phyloP scores from a whole-genome alignment of 1,139 yeast genomes.

The Geotrichum candidum region DNA sequence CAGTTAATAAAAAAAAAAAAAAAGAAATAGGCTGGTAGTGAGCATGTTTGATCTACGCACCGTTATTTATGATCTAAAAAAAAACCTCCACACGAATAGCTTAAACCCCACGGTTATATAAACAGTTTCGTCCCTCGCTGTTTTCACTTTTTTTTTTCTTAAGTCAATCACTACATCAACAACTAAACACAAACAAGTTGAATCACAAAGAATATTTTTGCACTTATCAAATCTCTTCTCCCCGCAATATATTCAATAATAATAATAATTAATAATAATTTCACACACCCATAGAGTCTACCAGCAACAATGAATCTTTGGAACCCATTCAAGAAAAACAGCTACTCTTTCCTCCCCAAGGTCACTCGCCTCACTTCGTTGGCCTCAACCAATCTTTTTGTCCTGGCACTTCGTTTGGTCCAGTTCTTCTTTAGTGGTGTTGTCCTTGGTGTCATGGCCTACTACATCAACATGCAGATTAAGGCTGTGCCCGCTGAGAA shows the following conservation, averaged over 20 bases:
- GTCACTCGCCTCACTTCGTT: conserved; percentile 14
- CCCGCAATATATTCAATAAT: neutral
- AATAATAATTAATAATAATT: no score
- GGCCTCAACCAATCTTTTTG: conserved; percentile 31
- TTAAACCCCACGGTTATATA: neutral
- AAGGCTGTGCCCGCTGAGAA: conserved; percentile 13
- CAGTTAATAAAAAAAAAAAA: no score
- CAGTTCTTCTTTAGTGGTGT: conserved; percentile 34
- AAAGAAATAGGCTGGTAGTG: neutral
- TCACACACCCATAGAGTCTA: neutral
- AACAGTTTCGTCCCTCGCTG: neutral
- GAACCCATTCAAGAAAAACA: conserved; percentile 12
- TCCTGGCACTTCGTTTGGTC: conserved; percentile 29
- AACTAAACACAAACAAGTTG: neutral
- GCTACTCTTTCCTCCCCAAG: conserved; percentile 10
- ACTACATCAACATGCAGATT: conserved; percentile 26
- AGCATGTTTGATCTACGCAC: neutral
- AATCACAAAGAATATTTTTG: neutral
- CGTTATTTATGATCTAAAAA: no score
- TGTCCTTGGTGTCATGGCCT: conserved; percentile 30
- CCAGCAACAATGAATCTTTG: neutral
- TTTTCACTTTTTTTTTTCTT: no score
- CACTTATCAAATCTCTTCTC: neutral
- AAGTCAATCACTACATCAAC: neutral
- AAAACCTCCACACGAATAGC: neutral